Conservation (phyloP, 176 grass and related monocot species). For the Oryza nivara region DNA sequence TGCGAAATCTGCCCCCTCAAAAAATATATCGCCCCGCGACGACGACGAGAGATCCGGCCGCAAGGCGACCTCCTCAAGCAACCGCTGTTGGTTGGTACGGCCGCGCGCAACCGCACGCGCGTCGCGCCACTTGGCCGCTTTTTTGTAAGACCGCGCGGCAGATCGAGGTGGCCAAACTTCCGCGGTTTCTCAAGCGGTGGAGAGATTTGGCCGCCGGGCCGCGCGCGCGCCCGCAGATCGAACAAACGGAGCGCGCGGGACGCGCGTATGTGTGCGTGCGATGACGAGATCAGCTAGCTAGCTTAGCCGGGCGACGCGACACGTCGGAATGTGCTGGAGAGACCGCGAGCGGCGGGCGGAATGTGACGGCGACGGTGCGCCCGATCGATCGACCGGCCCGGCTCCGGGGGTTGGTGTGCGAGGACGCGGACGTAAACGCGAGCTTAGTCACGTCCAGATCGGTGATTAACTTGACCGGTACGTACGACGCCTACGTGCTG, state of each 20-base stretch:
- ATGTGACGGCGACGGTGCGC: slow-evolving; percentile 19
- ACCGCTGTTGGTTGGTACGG: slow-evolving; percentile 18
- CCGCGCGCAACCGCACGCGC: background rate
- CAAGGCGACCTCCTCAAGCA: slow-evolving; percentile 17
- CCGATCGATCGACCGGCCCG: slow-evolving; percentile 4
- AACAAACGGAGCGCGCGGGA: background rate
- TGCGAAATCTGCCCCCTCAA: background rate
- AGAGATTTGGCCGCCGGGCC: background rate
- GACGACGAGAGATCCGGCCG: background rate
- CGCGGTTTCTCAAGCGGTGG: too few relatives aligned
- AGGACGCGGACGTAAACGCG: background rate
- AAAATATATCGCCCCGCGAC: background rate
- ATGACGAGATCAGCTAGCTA: too few relatives aligned
- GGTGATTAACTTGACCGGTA: background rate
- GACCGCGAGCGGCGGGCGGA: slow-evolving; percentile 41
- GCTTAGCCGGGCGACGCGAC: slow-evolving; percentile 5
- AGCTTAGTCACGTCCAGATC: slow-evolving; percentile 15
- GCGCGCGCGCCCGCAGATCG: background rate
- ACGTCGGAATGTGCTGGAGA: slow-evolving; percentile 58
- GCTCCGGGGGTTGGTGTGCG: background rate
- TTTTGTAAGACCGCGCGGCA: background rate
- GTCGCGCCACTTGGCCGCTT: slow-evolving; percentile 24
- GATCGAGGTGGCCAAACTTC: too few relatives aligned
- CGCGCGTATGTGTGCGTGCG: background rate
- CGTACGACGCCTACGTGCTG: background rate